phyloP scores from a whole-genome alignment of 192 early-diverging fungal species.

The Backusella luteola region DNA sequence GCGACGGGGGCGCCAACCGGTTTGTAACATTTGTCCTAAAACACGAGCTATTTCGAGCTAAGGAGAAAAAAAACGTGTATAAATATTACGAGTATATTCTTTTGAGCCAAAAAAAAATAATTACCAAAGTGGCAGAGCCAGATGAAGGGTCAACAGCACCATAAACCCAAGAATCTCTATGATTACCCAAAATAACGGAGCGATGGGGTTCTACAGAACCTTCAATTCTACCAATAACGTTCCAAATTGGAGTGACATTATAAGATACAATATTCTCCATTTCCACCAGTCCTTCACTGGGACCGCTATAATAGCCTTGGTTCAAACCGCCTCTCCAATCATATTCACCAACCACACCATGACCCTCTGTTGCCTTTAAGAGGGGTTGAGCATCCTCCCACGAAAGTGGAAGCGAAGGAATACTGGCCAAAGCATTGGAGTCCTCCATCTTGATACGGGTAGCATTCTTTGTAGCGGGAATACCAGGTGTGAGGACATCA shows the following conservation, averaged over 20 bases:
- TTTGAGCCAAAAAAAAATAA: neutral
- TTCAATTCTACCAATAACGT: slow-evolving; percentile 58
- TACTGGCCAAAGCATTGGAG: slow-evolving; percentile 36
- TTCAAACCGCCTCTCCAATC: slow-evolving; percentile 57
- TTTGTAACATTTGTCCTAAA: slow-evolving; percentile 53
- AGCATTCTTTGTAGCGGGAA: slow-evolving; percentile 48
- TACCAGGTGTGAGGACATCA: slow-evolving; percentile 67
- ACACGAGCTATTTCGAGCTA: slow-evolving; percentile 52
- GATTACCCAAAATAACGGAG: slow-evolving; percentile 53
- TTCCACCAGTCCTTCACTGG: slow-evolving; percentile 47
- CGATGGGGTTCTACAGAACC: slow-evolving; percentile 55
- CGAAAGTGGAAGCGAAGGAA: slow-evolving; percentile 66
- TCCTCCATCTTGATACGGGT: slow-evolving; percentile 47
- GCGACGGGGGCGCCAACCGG: slow-evolving; percentile 64
- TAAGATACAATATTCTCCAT: slow-evolving; percentile 54
- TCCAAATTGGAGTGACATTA: slow-evolving; percentile 56
- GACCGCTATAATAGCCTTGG: slow-evolving; percentile 60
- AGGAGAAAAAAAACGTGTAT: neutral
- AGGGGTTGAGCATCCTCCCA: slow-evolving; percentile 61
- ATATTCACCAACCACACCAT: slow-evolving; percentile 30
- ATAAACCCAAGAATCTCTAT: slow-evolving; percentile 67
- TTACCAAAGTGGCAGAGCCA: slow-evolving; percentile 54
- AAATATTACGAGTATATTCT: neutral
- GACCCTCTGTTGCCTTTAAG: slow-evolving; percentile 49
- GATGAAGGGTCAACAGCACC: slow-evolving; percentile 64